A percentile compares a stretch with the other conserved stretches of the same genome.
Conservation (phyloP, 2,329 filamentous ascomycete genomes). For the Lachnellula cervina region DNA sequence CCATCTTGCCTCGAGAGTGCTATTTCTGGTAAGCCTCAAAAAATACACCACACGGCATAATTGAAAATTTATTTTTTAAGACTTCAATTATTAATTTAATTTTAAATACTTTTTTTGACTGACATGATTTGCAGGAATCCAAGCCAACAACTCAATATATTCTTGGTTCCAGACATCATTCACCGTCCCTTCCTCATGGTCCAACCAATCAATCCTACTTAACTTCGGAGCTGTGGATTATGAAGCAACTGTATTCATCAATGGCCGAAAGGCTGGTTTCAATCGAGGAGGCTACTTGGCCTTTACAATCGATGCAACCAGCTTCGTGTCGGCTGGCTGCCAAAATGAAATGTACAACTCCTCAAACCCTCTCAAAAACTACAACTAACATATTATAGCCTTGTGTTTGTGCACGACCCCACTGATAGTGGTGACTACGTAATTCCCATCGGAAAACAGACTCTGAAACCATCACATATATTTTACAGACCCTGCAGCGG, state of each 20-base stretch:
- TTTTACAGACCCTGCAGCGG: slow-evolving; percentile 70
- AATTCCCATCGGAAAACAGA: slow-evolving; percentile 65
- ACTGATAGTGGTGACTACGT: slow-evolving; percentile 52
- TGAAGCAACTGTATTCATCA: slow-evolving; percentile 52
- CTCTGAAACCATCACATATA: slow-evolving; percentile 44
- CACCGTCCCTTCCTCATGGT: slow-evolving; percentile 34
- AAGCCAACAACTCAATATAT: slow-evolving; percentile 34
- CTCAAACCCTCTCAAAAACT: not conserved
- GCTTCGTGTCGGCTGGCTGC: slow-evolving; percentile 31
- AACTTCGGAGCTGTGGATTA: slow-evolving; percentile 50
- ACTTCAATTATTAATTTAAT: too few species aligned
- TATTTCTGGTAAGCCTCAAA: slow-evolving; percentile 35
- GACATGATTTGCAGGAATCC: slow-evolving; percentile 34
- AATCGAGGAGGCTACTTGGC: slow-evolving; percentile 59
- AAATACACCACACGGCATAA: not conserved
- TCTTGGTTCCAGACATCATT: slow-evolving; percentile 48
- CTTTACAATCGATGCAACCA: slow-evolving; percentile 56
- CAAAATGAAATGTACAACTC: slow-evolving; percentile 48
- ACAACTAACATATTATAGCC: slow-evolving; percentile 33
- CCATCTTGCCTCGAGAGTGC: slow-evolving; percentile 52
- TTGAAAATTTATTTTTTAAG: too few species aligned
- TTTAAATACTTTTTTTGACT: too few species aligned
- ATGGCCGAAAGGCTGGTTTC: slow-evolving; percentile 46
- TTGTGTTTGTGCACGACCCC: slow-evolving; percentile 63
- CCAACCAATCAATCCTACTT: slow-evolving; percentile 37